These are phyloP conservation scores for Pythium rishiriense DNA, from an alignment of 352 stramenopile genomes.

Conservation along the genomic window DNA sequence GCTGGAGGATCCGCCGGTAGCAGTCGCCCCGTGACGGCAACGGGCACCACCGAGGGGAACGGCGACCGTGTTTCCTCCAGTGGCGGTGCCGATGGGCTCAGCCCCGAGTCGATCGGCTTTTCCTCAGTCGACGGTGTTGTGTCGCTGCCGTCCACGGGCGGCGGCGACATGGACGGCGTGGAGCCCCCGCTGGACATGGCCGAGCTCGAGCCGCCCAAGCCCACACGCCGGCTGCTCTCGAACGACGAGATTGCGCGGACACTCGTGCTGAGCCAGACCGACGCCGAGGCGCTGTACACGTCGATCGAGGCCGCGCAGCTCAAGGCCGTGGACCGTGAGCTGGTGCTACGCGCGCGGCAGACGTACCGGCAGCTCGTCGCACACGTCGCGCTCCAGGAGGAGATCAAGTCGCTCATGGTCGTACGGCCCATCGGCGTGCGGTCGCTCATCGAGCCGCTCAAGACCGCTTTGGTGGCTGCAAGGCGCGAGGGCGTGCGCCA, in stretches of 20 bases:
- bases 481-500: conserved; percentile 47
- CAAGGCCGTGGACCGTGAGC: conserved; percentile 55
- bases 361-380: conserved; percentile 75
- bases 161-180: conserved; percentile 26
- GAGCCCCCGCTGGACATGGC: conserved; percentile 4
- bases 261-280: conserved; percentile 59
- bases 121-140: neutral
- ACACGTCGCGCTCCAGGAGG: conserved; percentile 71
- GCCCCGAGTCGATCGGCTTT: neutral
- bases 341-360: conserved; percentile 50
- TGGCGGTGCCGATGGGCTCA: neutral
- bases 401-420: conserved; percentile 74
- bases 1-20: neutral
- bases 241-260: conserved; percentile 48
- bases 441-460: conserved; percentile 65
- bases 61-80: neutral
- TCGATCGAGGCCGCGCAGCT: conserved; percentile 61
- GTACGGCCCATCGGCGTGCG: conserved; percentile 72
- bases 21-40: conserved; percentile 16
- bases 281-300: conserved; percentile 78
- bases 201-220: conserved; percentile 15
- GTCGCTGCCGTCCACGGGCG: neutral
- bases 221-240: conserved; percentile 24
- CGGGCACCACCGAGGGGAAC: neutral
- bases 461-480: conserved; percentile 50